Evolutionary conservation across 1,284 basidiomycete species (phyloP).

Genomic region (Ganoderma multipileum): DNA sequence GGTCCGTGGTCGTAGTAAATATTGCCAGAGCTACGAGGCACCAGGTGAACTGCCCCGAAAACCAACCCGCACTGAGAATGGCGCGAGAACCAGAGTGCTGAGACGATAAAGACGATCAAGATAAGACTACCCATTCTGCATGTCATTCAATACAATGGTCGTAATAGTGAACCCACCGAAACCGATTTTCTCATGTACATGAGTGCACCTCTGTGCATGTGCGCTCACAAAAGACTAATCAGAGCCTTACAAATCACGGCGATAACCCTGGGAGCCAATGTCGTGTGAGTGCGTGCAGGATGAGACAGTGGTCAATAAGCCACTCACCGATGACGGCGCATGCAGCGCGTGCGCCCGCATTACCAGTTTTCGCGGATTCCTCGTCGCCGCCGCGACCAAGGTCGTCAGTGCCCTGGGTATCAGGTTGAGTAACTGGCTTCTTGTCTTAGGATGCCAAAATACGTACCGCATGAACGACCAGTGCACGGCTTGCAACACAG

Average conservation of each 20-base stretch:
- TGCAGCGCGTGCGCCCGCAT: slow-evolving; percentile 74
- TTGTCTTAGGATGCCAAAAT: not conserved
- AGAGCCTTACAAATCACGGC: not conserved
- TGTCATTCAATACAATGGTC: slow-evolving; percentile 1
- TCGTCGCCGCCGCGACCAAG: slow-evolving; percentile 71
- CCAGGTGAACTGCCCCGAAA: not conserved
- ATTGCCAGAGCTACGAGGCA: not conserved
- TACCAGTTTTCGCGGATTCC: slow-evolving; percentile 77
- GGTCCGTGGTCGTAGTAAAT: not conserved
- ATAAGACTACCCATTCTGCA: not conserved
- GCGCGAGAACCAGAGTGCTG: too few species aligned
- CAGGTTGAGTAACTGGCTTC: not conserved
- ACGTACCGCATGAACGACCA: slow-evolving; percentile 5
- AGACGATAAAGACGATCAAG: not conserved
- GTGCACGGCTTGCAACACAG: slow-evolving; percentile 45
- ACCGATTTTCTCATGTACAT: not conserved
- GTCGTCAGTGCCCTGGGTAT: slow-evolving; percentile 70
- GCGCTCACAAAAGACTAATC: not conserved
- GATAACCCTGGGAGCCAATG: not conserved
- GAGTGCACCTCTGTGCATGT: not conserved
- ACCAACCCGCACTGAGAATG: too few species aligned
- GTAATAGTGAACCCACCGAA: not conserved
- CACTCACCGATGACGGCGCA: slow-evolving; percentile 77
- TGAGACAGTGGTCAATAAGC: not conserved
- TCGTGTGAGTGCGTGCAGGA: not conserved